A percentile compares a stretch with the other conserved stretches of the same genome.
These are phyloP conservation scores for Boletus rex-veris DNA, from an alignment of 768 basidiomycete species.

Conservation along the genomic window DNA sequence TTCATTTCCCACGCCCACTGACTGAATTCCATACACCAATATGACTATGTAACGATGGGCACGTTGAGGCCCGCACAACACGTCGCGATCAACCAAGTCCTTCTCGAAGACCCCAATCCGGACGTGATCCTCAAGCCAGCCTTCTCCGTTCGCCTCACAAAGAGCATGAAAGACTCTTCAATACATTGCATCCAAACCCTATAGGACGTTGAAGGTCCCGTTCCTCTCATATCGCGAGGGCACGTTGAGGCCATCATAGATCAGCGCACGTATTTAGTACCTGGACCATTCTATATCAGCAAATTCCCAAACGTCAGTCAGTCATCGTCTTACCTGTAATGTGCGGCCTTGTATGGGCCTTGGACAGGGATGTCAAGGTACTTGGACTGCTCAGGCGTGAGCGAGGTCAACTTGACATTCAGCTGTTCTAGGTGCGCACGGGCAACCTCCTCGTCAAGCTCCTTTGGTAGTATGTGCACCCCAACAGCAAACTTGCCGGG, in stretches of 20 bases:
- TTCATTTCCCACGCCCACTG: constrained; percentile 4
- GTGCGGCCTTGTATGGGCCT: constrained; percentile 75
- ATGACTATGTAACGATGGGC: constrained; percentile 15
- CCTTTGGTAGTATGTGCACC: constrained; percentile 98
- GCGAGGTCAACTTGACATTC: constrained; percentile 88
- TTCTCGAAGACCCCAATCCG: constrained; percentile 8
- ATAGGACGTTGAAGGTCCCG: constrained; percentile 69
- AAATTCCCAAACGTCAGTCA: neutral
- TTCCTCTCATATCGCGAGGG: constrained; percentile 56
- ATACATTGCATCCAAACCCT: constrained; percentile 43
- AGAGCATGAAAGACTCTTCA: constrained; percentile 48
- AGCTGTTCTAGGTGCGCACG: constrained; percentile 90
- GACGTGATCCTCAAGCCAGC: constrained; percentile 17
- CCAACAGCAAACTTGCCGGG: constrained; percentile 91
- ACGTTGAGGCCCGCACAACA: constrained; percentile 36
- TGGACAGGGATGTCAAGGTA: constrained; percentile 89
- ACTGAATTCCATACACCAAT: neutral
- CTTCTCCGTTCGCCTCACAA: constrained; percentile 26
- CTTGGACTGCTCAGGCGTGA: constrained; percentile 68
- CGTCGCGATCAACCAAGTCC: constrained; percentile 10
- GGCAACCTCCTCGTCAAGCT: constrained; percentile 98
- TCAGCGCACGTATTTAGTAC: constrained; percentile 25
- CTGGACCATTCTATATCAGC: constrained; percentile 14
- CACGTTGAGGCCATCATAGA: constrained; percentile 72
- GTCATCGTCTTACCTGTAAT: constrained; percentile 51